Base-by-base conservation (phyloP, 148 eudicot species). In the Linanthus parryae region DNA sequence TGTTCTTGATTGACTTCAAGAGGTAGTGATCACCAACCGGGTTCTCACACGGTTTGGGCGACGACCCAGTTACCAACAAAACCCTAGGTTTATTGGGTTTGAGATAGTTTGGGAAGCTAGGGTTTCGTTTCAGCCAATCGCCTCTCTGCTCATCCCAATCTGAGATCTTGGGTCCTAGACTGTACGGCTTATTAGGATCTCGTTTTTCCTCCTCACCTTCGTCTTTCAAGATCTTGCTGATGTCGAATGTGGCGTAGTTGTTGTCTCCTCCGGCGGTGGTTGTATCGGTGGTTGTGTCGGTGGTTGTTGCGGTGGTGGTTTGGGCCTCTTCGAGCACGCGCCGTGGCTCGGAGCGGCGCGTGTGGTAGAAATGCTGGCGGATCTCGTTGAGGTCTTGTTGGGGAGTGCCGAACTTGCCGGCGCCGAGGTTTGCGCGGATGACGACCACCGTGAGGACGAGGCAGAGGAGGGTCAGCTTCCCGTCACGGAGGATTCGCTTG, bases 371-470 rank as follows among this genome's bases (percentile, higher is more conserved):
- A 3, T 70, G 65, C 14, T 71, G 61, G 2, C 64, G 74, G 57
- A 88, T 66, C 55, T 78, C 78, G 18, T 59, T 53, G 13, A 83
- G 44, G 61, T 85, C 95, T 8, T 65, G 54, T 57, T 82, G 80
- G 3, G 90, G 94, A 3, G 97, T 84, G 0, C 97, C 97, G 29
- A 67, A 88, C 13, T 73, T 84, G 0, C 97, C 94, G 28, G 90
- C 94, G 3, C 97, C 85, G 5, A 82, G 28, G 56, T 78, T 73
- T 0, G 74, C 79, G 8, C 88, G 87, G 19, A 85, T 72, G 25
- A 90, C 69, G 43, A 85, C 23, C 13, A 80, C 48, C 0, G 91
- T 78, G 3, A 90, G 58, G 5, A 68, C 57, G 0, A 90, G 46
- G 46, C 85, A 85, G 15, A 90, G 54, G n/a, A 78, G 30, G 0